These are phyloP conservation scores for Botrytis paeoniae DNA, from an alignment of 2,329 filamentous ascomycete genomes.

Conservation along the genomic window DNA sequence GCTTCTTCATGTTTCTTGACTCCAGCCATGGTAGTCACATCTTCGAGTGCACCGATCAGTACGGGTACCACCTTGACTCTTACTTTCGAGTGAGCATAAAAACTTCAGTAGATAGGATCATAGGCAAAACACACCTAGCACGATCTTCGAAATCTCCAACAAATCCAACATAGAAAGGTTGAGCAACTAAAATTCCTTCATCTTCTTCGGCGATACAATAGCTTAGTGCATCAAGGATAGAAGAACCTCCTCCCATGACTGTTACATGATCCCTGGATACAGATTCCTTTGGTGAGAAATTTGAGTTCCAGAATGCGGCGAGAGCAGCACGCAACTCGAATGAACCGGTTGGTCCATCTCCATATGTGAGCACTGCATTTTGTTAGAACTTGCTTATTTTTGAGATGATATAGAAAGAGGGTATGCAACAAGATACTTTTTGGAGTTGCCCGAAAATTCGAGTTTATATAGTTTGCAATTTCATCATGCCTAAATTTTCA, in stretches of 20 bases:
- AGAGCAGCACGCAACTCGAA: conserved; percentile 41
- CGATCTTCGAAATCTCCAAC: conserved; percentile 43
- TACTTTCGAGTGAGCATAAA: not conserved
- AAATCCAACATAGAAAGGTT: conserved; percentile 49
- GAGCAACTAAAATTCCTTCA: conserved; percentile 46
- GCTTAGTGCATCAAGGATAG: conserved; percentile 37
- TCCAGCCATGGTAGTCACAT: conserved; percentile 39
- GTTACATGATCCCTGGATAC: conserved; percentile 41
- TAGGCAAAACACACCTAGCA: conserved; percentile 9
- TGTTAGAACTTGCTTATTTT: not conserved
- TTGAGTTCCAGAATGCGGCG: conserved; percentile 42
- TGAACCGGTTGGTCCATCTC: conserved; percentile 32
- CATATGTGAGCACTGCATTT: conserved; percentile 22
- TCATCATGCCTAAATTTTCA: conserved; percentile 20
- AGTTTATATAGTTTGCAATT: conserved; percentile 20
- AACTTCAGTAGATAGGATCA: not conserved
- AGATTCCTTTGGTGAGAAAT: conserved; percentile 39
- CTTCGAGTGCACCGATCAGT: conserved; percentile 26
- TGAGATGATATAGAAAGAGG: not conserved
- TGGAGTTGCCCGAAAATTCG: conserved; percentile 8
- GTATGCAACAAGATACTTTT: conserved; percentile 1
- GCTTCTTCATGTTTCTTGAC: conserved; percentile 42
- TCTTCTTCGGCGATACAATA: conserved; percentile 43
- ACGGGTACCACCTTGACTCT: conserved; percentile 8
- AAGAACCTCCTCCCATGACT: conserved; percentile 42